A percentile compares a stretch with the other conserved stretches of the same genome.
Conservation (phyloP, 768 basidiomycete genomes). For the Lanmaoa pseudosensibilis region DNA sequence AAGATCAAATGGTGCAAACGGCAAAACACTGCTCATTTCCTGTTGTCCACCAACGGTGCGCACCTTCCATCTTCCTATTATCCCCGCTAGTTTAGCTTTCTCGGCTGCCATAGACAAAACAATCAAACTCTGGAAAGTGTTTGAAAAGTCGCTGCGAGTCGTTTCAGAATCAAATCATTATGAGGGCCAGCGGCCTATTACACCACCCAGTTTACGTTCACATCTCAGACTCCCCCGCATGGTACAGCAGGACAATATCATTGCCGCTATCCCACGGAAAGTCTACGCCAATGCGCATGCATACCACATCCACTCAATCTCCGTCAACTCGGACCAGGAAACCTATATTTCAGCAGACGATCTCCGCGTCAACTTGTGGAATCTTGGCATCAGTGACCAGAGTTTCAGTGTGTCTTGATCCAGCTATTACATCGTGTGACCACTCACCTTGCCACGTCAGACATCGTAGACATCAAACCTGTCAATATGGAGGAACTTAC, state of each 20-base stretch:
- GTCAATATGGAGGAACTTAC: constrained; percentile 99
- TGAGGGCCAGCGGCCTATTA: constrained; percentile 70
- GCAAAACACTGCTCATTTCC: constrained; percentile 95
- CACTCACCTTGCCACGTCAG: constrained; percentile 41
- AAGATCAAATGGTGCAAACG: constrained; percentile 99
- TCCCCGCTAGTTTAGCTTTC: neutral
- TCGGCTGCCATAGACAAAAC: constrained; percentile 78
- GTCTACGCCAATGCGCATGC: constrained; percentile 99
- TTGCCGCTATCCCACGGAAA: constrained; percentile 97
- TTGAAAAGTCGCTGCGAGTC: constrained; percentile 93
- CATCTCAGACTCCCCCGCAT: constrained; percentile 88
- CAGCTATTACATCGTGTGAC: neutral
- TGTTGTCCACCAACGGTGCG: constrained; percentile 94
- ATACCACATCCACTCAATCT: constrained; percentile 99
- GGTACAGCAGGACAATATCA: constrained; percentile 94
- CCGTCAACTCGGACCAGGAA: constrained; percentile 98
- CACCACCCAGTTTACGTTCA: constrained; percentile 54
- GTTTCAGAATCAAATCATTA: constrained; percentile 96
- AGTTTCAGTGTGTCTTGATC: constrained; percentile 83
- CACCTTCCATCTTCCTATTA: neutral
- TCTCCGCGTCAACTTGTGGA: constrained; percentile 96
- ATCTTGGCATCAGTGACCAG: constrained; percentile 96
- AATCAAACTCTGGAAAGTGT: constrained; percentile 99
- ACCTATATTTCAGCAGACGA: constrained; percentile 99
- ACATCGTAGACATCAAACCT: constrained; percentile 99